Evolutionary conservation across 2,329 filamentous ascomycete genomes (phyloP).

Genomic region (Rosellinia necatrix): DNA sequence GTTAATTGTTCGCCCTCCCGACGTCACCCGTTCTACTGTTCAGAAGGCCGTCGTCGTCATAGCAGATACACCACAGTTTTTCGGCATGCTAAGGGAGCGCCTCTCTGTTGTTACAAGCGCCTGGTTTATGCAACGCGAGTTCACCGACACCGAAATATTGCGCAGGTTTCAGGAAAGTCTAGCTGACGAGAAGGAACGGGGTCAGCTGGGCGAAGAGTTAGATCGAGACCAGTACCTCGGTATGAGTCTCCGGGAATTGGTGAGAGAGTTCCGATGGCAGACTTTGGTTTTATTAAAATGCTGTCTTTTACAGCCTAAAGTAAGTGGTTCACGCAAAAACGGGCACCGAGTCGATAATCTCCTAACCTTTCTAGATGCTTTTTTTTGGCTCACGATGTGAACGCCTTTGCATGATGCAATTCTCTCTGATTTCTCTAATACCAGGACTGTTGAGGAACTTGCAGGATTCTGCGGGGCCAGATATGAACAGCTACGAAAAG

Average conservation of each 20-base stretch:
- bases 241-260: conserved; percentile 84
- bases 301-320: conserved; percentile 91
- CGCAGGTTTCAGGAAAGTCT: conserved; percentile 90
- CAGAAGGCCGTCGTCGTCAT: conserved; percentile 98
- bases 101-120: conserved; percentile 88
- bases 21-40: conserved; percentile 96
- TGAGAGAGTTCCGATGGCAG: conserved; percentile 94
- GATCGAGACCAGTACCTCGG: conserved; percentile 88
- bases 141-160: conserved; percentile 88
- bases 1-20: conserved; percentile 77
- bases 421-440: conserved; percentile 92
- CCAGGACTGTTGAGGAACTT: conserved; percentile 88
- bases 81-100: conserved; percentile 88
- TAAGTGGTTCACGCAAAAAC: conserved; percentile 43
- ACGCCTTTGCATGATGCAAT: conserved; percentile 96
- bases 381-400: conserved; percentile 98
- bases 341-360: neutral
- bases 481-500: conserved; percentile 81
- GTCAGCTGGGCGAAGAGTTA: conserved; percentile 64
- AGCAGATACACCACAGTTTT: conserved; percentile 85
- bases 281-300: conserved; percentile 93
- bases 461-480: conserved; percentile 95
- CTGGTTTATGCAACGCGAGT: conserved; percentile 95
- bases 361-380: conserved; percentile 71
- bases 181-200: conserved; percentile 65